Base-by-base conservation (phyloP, 2,329 filamentous ascomycete genomes). In the Chaetomium globosum region DNA sequence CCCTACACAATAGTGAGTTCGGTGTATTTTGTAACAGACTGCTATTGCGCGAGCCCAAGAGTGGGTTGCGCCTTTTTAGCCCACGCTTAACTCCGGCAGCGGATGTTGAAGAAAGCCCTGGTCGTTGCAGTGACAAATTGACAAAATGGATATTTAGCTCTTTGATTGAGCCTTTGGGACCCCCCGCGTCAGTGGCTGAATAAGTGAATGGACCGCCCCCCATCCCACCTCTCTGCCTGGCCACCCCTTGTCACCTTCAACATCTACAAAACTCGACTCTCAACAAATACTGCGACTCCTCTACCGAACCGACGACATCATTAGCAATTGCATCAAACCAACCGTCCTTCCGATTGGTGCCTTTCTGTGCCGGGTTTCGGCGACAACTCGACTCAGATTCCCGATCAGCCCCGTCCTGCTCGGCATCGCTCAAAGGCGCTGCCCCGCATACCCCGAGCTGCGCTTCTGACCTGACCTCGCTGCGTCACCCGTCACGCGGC, bases 41-140 rank as follows among this genome's bases (percentile, higher is more conserved):
- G 10, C 3, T 19, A 66, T 68, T 65, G 64, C 64, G 60, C 53
- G 54, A 65, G 62, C 43, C 13, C 39, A 63, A 64, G 55, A 65
- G 64, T 65, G 62, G 62, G 60, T 66, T 68, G 68, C 67, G 65
- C 61, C 61, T 66, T 70, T 43, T 68, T 59, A 33, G 56, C n/a
- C 8, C 30, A 48, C 26, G 39, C 59, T 59, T 53, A 52, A 63
- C 61, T 62, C 68, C 67, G 67, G 68, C 65, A 66, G 64, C 67
- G 68, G 68, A 58, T 64, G 39, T 63, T 48, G 46, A 33, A 4
- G 26, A 26, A 30, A 55, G 12, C 52, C 23, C 43, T 53, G 49
- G 19, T 16, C 39, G 39, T 26, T 48, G 56, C 21, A 43, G n/a
- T 26, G 26, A 28, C 21, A 59, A 59, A 52, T 33, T 36, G 30